Conservation (phyloP, 1,284 basidiomycete species). For the Trichosporon sp. region DNA sequence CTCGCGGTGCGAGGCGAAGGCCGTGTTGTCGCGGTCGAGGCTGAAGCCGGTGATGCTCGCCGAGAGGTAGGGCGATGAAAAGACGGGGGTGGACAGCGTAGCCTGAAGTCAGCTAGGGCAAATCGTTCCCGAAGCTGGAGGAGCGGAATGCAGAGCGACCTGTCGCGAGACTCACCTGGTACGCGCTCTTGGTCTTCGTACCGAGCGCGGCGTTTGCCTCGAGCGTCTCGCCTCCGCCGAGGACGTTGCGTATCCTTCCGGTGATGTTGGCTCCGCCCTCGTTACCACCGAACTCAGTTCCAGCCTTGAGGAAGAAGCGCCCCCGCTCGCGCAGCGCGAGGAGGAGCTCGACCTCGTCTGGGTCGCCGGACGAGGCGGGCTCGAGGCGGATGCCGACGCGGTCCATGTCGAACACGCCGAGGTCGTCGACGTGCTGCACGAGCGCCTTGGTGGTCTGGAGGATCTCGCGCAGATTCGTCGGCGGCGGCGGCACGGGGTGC, state of each 20-base stretch:
- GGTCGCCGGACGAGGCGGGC: conserved; percentile 58
- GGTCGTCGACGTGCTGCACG: conserved; percentile 60
- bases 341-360: conserved; percentile 78
- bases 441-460: conserved; percentile 65
- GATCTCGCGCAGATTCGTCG: conserved; percentile 59
- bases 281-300: conserved; percentile 89
- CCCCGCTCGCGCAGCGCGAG: conserved; percentile 73
- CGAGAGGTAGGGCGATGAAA: conserved; percentile 45
- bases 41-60: conserved; percentile 47
- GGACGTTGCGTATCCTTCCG: conserved; percentile 75
- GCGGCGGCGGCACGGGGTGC: conserved; percentile 41
- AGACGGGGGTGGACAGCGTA: conserved; percentile 42
- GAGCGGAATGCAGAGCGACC: no score
- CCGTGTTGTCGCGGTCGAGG: conserved; percentile 52
- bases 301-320: conserved; percentile 73
- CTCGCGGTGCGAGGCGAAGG: conserved; percentile 52
- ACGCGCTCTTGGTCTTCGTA: conserved; percentile 80
- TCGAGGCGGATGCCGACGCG: conserved; percentile 59
- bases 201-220: conserved; percentile 80
- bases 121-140: not conserved
- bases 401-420: conserved; percentile 73
- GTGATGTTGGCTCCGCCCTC: conserved; percentile 83
- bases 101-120: conserved; percentile 23
- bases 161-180: conserved; percentile 53
- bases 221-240: conserved; percentile 86